Percentiles rank a stretch among this genome's conserved stretches.
Evolutionary conservation across 1,284 basidiomycete species (phyloP).

Genomic region (Trichosporon asahii): DNA sequence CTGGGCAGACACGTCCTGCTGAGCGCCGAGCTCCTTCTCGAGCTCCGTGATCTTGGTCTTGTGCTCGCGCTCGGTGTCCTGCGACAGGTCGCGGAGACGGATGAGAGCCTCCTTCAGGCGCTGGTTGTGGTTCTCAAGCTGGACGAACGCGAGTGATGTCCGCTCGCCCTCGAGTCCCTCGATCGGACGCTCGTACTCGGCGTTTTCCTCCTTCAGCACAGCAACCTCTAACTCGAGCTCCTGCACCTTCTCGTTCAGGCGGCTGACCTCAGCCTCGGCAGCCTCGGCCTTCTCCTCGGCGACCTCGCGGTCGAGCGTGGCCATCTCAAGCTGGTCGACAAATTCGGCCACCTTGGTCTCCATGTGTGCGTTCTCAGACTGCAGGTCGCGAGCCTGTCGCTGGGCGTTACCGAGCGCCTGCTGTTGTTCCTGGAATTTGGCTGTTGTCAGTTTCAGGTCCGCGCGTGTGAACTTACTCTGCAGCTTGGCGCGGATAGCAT

Average conservation of each 20-base stretch:
- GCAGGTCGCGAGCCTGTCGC: slow-evolving; percentile 65
- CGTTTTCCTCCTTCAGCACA: slow-evolving; percentile 63
- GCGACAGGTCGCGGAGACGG: slow-evolving; percentile 79
- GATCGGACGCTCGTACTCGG: slow-evolving; percentile 52
- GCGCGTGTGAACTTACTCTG: slow-evolving; percentile 53
- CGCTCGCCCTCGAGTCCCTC: slow-evolving; percentile 55
- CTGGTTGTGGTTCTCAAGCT: slow-evolving; percentile 95
- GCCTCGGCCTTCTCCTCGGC: slow-evolving; percentile 89
- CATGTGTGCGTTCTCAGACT: slow-evolving; percentile 61
- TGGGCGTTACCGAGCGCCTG: slow-evolving; percentile 68
- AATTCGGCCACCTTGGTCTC: slow-evolving; percentile 66
- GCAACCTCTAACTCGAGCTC: slow-evolving; percentile 79
- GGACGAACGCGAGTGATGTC: slow-evolving; percentile 75
- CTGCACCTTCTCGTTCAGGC: slow-evolving; percentile 71
- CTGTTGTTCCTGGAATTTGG: slow-evolving; percentile 75
- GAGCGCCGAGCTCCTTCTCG: slow-evolving; percentile 71
- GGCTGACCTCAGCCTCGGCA: slow-evolving; percentile 71
- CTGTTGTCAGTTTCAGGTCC: slow-evolving; percentile 38
- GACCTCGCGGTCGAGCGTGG: slow-evolving; percentile 92
- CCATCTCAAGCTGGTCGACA: slow-evolving; percentile 89
- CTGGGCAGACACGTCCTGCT: slow-evolving; percentile 55
- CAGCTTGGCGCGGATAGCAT: slow-evolving; percentile 79
- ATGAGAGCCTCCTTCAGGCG: slow-evolving; percentile 89
- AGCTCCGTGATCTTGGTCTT: slow-evolving; percentile 77
- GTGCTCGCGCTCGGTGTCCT: slow-evolving; percentile 82